A percentile compares a stretch with the other conserved stretches of the same genome.
These are phyloP conservation scores for Mortierella hygrophila DNA, from an alignment of 192 early-diverging fungal genomes.

Conservation along the genomic window DNA sequence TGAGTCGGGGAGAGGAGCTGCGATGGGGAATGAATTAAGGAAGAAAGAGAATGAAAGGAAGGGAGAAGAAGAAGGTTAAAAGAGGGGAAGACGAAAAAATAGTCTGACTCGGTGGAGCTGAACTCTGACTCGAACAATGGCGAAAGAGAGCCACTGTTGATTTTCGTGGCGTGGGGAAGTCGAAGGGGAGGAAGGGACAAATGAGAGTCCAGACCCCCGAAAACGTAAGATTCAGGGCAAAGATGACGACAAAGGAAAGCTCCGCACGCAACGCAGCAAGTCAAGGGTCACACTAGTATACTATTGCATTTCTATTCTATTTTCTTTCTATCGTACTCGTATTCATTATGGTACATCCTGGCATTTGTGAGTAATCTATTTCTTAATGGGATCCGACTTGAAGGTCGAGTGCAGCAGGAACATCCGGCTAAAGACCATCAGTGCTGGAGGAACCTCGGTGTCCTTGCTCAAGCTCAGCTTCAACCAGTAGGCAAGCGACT, in stretches of 20 bases:
- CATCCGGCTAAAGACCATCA: constrained; percentile 67
- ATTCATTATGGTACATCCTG: background rate
- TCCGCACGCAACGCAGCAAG: background rate
- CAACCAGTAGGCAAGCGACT: constrained; percentile 63
- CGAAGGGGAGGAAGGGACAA: background rate
- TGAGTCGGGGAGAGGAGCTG: background rate
- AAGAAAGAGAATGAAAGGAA: background rate
- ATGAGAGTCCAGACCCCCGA: background rate
- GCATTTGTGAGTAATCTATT: background rate
- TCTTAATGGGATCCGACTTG: constrained; percentile 40
- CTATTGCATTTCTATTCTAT: background rate
- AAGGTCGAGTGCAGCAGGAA: constrained; percentile 66
- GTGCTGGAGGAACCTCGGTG: constrained; percentile 46
- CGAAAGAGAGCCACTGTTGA: background rate
- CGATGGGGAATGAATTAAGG: background rate
- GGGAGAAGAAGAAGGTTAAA: too few species aligned
- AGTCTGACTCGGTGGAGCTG: background rate
- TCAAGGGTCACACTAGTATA: background rate
- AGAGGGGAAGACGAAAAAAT: background rate
- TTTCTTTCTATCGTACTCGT: background rate
- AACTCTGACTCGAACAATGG: background rate
- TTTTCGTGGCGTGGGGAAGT: constrained; percentile 21
- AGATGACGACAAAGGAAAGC: constrained; percentile 9
- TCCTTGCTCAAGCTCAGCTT: constrained; percentile 52
- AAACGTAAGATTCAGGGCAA: background rate